These are phyloP conservation scores for Kregervanrija delftensis DNA, from an alignment of 805 yeast species.

Conservation along the genomic window DNA sequence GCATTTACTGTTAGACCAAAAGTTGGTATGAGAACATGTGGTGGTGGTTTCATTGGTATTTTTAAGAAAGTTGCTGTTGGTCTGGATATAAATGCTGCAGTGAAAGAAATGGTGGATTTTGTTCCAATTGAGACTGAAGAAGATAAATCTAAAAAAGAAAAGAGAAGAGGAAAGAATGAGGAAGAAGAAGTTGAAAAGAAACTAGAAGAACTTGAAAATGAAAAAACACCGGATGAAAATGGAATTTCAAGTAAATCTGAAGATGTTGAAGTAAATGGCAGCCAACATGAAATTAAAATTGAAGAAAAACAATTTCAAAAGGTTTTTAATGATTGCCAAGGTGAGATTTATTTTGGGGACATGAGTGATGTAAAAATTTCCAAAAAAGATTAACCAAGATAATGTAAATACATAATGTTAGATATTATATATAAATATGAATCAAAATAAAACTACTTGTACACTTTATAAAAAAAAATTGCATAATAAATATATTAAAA, in stretches of 20 bases:
- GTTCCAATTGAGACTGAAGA: not conserved
- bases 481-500: not conserved
- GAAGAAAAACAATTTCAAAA: no score
- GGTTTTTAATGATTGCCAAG: no score
- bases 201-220: not conserved
- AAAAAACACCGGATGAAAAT: not conserved
- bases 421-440: no score
- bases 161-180: not conserved
- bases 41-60: slow-evolving; percentile 45
- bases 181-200: not conserved
- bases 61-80: slow-evolving; percentile 28
- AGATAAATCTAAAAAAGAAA: not conserved
- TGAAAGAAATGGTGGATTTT: slow-evolving; percentile 7
- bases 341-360: no score
- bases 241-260: no score
- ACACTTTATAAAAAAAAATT: not conserved
- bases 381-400: no score
- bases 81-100: slow-evolving; percentile 4
- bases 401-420: no score
- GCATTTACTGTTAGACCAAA: slow-evolving; percentile 44
- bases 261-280: no score
- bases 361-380: no score
- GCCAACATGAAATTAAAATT: no score
- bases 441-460: no score
- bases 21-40: slow-evolving; percentile 39